Conservation (phyloP, 1,139 yeast species). For the Sugiyamaella pinicola region DNA sequence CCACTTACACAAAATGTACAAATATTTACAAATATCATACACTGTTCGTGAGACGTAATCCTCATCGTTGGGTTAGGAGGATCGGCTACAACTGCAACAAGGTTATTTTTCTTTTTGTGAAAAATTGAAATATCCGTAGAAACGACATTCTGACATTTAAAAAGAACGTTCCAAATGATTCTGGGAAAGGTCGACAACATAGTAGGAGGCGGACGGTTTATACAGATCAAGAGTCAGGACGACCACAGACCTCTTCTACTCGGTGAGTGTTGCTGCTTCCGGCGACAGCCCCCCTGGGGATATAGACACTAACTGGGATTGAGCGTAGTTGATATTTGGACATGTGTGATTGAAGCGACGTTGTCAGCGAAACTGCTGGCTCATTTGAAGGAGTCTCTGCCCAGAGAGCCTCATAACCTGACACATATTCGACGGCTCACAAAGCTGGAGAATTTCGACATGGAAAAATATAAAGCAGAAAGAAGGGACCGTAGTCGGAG, state of each 20-base stretch:
- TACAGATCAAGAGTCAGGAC: constrained; percentile 35
- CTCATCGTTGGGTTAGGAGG: constrained; percentile 8
- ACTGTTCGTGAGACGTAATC: neutral
- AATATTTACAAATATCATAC: too few relatives aligned
- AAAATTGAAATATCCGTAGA: constrained; percentile 12
- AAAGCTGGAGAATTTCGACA: constrained; percentile 35
- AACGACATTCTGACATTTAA: too few relatives aligned
- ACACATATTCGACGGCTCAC: constrained; percentile 44
- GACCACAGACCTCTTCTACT: constrained; percentile 44
- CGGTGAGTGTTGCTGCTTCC: constrained; percentile 30
- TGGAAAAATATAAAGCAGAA: constrained; percentile 22
- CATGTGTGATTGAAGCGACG: constrained; percentile 50
- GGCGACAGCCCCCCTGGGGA: too few relatives aligned
- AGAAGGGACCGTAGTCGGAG: neutral
- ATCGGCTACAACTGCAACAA: neutral
- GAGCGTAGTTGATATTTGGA: constrained; percentile 55
- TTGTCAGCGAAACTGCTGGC: constrained; percentile 45
- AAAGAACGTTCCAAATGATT: constrained; percentile 13
- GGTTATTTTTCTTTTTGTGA: constrained; percentile 10
- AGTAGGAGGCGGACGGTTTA: constrained; percentile 31
- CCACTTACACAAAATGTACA: too few relatives aligned
- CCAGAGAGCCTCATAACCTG: constrained; percentile 39
- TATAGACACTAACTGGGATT: neutral
- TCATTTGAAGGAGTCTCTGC: constrained; percentile 34
- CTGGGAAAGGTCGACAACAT: constrained; percentile 26